Conservation (phyloP, 345 rosid species). For the Iberis pinnata region DNA sequence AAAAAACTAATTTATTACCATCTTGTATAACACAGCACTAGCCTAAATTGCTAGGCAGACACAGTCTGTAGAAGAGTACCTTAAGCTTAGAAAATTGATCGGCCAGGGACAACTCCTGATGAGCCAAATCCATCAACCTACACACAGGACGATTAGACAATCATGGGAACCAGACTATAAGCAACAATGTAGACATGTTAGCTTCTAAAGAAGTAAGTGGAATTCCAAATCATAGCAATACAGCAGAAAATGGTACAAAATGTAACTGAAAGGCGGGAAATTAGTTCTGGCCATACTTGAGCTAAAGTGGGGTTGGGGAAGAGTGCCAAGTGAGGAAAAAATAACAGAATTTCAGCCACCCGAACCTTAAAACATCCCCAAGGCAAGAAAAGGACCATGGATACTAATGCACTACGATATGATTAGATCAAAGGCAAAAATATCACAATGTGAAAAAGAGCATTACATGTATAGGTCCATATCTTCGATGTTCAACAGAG, state of each 20-base stretch:
- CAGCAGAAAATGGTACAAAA: slow-evolving; percentile 4
- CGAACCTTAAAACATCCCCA: slow-evolving; percentile 4
- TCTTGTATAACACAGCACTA: not conserved
- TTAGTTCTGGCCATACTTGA: slow-evolving; percentile 6
- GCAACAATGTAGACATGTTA: slow-evolving; percentile 1
- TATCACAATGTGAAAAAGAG: slow-evolving; percentile 20
- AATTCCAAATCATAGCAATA: not conserved
- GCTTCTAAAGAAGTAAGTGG: slow-evolving; percentile 5
- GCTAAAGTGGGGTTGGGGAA: slow-evolving; percentile 8
- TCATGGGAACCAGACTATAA: slow-evolving; percentile 8
- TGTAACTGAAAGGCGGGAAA: not conserved
- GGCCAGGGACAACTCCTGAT: slow-evolving; percentile 81
- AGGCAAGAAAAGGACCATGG: slow-evolving; percentile 3
- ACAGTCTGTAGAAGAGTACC: slow-evolving; percentile 38
- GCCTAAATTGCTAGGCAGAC: slow-evolving; percentile 1
- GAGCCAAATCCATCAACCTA: slow-evolving; percentile 88
- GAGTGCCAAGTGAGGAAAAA: slow-evolving; percentile 7
- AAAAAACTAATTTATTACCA: not conserved
- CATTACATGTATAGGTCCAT: slow-evolving; percentile 85
- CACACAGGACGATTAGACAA: slow-evolving; percentile 18
- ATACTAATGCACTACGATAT: not conserved
- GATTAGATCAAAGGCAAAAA: slow-evolving; percentile 8
- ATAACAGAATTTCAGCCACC: slow-evolving; percentile 12
- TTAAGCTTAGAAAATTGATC: slow-evolving; percentile 80
- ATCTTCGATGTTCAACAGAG: slow-evolving; percentile 88